Evolutionary conservation across 768 basidiomycete genomes (phyloP), one percentile per base, ranked within the genome.

Genomic region (Mycena galopus): DNA sequence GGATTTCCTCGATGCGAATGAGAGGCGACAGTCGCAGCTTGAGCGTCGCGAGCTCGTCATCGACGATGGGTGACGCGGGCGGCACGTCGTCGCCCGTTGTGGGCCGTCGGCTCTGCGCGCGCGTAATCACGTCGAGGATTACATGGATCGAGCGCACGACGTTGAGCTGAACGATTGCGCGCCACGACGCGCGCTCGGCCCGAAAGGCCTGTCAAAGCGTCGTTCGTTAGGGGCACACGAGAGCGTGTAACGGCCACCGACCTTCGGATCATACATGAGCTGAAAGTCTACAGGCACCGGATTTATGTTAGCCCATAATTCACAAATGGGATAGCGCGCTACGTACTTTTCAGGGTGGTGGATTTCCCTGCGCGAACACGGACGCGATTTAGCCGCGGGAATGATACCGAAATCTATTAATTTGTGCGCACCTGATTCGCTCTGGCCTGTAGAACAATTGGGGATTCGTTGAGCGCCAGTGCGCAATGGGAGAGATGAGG

Each of bases 341-440:
- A 86, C 91, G 74, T 79, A 93, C 93, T 94, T 81, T 94, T 93
- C 50, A 94, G 83, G 1, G 93, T 93, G 0, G 93, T 95, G 0
- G 92, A 94, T 84, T 94, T 95, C 69, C 93, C 93, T 94, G 57
- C 10, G 25, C 61, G 57, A 56, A 73, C 44, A 44, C 27, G 12
- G 47, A 29, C n/a, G 19, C 17, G 16, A 50, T 65, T 68, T 9
- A 50, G 51, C 37, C 55, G 44, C 60, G 44, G 67, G 37, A 65
- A 44, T 60, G 60, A 12, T 29, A 60, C 71, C 62, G 55, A 50
- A 23, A 16, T 37, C 35, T 6, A 61, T 65, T 42, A 27, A 65
- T 30, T 27, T 30, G 23, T n/a, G 19, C 42, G 7, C 42, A 94
- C 93, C 93, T 67, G 92, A 94, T 86, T 95, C 93, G 78, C 92